Conservation (phyloP, 2,329 filamentous ascomycete genomes). For the Davidsoniella neocaledoniae region DNA sequence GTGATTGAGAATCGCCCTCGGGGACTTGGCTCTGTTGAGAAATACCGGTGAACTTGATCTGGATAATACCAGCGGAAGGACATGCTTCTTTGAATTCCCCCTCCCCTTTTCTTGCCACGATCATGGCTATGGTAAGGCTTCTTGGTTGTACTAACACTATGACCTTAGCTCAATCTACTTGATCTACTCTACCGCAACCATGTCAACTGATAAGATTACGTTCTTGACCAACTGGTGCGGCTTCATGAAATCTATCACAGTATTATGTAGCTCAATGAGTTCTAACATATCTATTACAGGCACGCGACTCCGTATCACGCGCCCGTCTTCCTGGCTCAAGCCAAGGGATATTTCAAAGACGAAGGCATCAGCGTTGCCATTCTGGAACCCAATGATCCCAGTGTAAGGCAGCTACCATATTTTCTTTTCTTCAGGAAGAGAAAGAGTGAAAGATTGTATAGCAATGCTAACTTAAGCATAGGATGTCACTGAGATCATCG, state of each 20-base stretch:
- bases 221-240: constrained; percentile 69
- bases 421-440: too few species aligned
- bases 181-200: constrained; percentile 29
- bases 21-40: constrained; percentile 35
- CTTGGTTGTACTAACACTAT: constrained; percentile 18
- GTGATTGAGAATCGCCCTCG: not conserved
- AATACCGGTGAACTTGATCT: constrained; percentile 76
- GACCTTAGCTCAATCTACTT: not conserved
- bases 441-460: too few species aligned
- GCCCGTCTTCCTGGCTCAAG: constrained; percentile 59
- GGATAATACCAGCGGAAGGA: constrained; percentile 80
- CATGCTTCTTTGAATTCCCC: constrained; percentile 50
- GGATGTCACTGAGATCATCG: constrained; percentile 72
- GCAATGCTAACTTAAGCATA: constrained; percentile 16
- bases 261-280: constrained; percentile 4
- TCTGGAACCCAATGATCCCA: constrained; percentile 64
- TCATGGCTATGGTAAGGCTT: constrained; percentile 18
- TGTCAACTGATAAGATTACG: constrained; percentile 73
- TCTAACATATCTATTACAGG: constrained; percentile 27
- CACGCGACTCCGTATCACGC: constrained; percentile 70
- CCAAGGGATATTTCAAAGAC: constrained; percentile 57
- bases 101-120: constrained; percentile 15
- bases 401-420: constrained; percentile 26
- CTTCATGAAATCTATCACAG: constrained; percentile 12
- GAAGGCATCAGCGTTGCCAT: constrained; percentile 64